phyloP scores from a whole-genome alignment of 1,284 basidiomycete species.

The Pulveroboletus sp. region DNA sequence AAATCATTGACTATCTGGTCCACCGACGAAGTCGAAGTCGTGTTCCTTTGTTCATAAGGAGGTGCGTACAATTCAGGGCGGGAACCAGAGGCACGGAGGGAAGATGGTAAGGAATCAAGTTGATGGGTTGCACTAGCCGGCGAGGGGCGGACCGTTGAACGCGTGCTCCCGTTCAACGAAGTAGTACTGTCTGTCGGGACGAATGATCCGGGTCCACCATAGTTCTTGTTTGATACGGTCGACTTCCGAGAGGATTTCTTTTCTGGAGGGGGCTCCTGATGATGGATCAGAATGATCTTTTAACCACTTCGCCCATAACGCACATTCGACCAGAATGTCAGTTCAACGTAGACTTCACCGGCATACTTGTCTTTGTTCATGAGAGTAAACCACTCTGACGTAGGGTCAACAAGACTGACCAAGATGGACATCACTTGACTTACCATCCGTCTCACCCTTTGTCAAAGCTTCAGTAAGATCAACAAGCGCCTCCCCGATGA shows the following conservation, averaged over 20 bases:
- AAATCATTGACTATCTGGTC: conserved; percentile 63
- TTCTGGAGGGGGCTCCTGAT: conserved; percentile 70
- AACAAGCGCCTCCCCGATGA: conserved; percentile 90
- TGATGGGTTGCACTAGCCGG: conserved; percentile 45
- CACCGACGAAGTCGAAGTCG: conserved; percentile 40
- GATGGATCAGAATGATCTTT: conserved; percentile 11
- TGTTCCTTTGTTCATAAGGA: conserved; percentile 57
- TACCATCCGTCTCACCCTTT: conserved; percentile 96
- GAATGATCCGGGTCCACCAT: conserved; percentile 77
- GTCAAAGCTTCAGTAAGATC: conserved; percentile 89
- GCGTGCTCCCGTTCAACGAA: conserved; percentile 27
- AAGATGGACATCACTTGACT: conserved; percentile 32
- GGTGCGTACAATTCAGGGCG: conserved; percentile 73
- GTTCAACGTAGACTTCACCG: conserved; percentile 91
- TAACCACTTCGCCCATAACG: conserved; percentile 38
- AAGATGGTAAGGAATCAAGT: conserved; percentile 57
- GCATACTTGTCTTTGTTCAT: conserved; percentile 89
- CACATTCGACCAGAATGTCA: conserved; percentile 96
- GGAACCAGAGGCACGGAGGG: conserved; percentile 59
- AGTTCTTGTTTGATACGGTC: conserved; percentile 56
- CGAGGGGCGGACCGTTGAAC: conserved; percentile 36
- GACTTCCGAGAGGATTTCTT: conserved; percentile 60
- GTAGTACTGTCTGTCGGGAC: conserved; percentile 51
- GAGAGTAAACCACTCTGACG: conserved; percentile 90
- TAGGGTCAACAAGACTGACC: conserved; percentile 11